Evolutionary conservation across 2,329 filamentous ascomycete species (phyloP), one percentile per base, ranked within the genome.

Genomic region (Colletotrichum australisinense): DNA sequence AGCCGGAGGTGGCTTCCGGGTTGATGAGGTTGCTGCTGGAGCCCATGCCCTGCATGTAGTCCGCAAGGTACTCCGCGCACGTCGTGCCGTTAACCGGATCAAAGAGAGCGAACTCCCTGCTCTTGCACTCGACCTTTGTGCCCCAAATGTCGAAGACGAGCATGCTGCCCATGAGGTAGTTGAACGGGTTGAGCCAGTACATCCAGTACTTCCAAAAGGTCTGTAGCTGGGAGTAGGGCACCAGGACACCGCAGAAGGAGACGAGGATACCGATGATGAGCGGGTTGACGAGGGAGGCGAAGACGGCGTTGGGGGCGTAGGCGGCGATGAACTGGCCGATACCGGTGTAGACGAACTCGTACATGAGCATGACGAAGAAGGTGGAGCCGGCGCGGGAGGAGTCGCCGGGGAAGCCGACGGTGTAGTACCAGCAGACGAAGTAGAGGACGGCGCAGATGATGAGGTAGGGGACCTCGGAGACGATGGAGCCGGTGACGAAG

Each of bases 181-280:
- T 90, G 83, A 91, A 91, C 0, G 89, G 90, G 76, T 91, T 89
- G 19, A 73, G 9, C 26, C 30, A 73, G 56, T 73, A 73, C 38
- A 72, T 59, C 90, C 91, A 93, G 75, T 87, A 88, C 28, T 85
- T 83, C 93, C 93, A 95, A 81, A 95, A 95, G 0, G 81, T 76
- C 9, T 90, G 88, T 26, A 95, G 86, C 30, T 87, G 86, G 0
- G 77, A 77, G 75, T 92, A 94, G 0, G 93, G 93, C 0, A 95
- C 93, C 5, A 94, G 85, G 1, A 95, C 92, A 74, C 93, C 93
- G 76, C 93, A 95, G 84, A 95, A 95, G 1, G 88, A 89, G 9
- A 94, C 87, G 3, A 94, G 84, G 53, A 90, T 80, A 78, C 87
- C 85, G 68, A 92, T 82, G 12, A 91, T 65, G 0, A 92, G 78